Evolutionary conservation across 257 asterid species (phyloP), one percentile per base, ranked within the genome.

Genomic region (Salvia miltiorrhiza): DNA sequence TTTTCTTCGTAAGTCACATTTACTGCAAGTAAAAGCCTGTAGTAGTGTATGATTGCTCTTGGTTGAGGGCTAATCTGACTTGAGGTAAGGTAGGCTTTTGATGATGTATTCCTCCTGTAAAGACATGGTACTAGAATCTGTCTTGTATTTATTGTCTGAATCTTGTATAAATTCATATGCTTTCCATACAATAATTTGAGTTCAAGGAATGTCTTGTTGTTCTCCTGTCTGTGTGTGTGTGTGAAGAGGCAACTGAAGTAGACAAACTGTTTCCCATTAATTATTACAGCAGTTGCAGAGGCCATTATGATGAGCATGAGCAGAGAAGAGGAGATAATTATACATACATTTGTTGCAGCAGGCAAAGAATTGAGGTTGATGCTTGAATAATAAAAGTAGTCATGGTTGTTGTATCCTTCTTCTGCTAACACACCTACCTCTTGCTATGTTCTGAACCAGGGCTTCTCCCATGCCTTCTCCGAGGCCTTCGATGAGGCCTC

Each of bases 391-490:
- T 30, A 30, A 20, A 7, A 1, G 37, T 14, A 61, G n/a, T 65
- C 33, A 45, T 17, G 39, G 60, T 45, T 44, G 67, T 1, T 28
- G 12, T 54, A 24, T 7, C 53, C 83, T 79, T 30, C 74, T 63
- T 43, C 79, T 76, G 56, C 62, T 69, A 19, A 35, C 20, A 60
- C 82, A 1, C 81, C 96, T 79, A 5, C 88, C 88, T 72, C 91
- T 76, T 13, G 61, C 75, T 1, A 88, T 81, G 52, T 73, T 86
- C 43, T 85, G 84, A 47, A 81, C 80, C 14, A 91, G 48, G 48
- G 30, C 92, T 61, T 87, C 90, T 40, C 91, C 97, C 26, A 89
- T 65, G 20, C 97, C 95, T 75, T 91, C 95, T 20, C 97, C 97
- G 4, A 89, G 9, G 33, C 96, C 95, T 37, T 87, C 96, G 35